phyloP scores from a whole-genome alignment of 2,329 filamentous ascomycete species.

The Eutypella sp. region DNA sequence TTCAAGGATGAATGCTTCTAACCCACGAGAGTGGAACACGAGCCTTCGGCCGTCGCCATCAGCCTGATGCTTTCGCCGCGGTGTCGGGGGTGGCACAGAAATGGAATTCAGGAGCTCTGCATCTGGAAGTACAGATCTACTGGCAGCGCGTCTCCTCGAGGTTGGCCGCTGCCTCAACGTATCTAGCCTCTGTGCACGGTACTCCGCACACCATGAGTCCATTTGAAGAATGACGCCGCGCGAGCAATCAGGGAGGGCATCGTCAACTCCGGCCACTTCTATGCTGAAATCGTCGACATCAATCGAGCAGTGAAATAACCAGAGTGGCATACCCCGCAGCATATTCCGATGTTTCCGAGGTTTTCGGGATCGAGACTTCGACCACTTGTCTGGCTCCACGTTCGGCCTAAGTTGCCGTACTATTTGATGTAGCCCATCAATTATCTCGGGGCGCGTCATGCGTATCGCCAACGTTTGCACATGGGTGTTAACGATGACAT shows the following conservation, averaged over 20 bases:
- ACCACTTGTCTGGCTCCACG: constrained; percentile 58
- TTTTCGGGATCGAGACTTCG: constrained; percentile 39
- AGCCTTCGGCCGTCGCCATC: constrained; percentile 73
- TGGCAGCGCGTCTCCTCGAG: constrained; percentile 67
- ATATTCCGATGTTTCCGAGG: constrained; percentile 58
- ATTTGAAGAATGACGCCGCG: constrained; percentile 82
- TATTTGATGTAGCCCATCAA: constrained; percentile 86
- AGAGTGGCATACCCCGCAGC: constrained; percentile 71
- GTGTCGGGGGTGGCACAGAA: constrained; percentile 43
- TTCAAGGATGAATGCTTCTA: constrained; percentile 90
- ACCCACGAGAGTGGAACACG: constrained; percentile 71
- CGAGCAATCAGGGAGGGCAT: constrained; percentile 73
- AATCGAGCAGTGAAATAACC: constrained; percentile 79
- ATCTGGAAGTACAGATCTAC: constrained; percentile 66
- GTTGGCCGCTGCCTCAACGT: constrained; percentile 50
- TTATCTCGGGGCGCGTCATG: constrained; percentile 88
- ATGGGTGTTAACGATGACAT: constrained; percentile 72
- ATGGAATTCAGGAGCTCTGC: constrained; percentile 53
- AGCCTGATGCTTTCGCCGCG: constrained; percentile 50
- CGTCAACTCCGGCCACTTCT: constrained; percentile 85
- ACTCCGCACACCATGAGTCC: constrained; percentile 83
- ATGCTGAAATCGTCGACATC: constrained; percentile 86
- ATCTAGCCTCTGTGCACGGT: constrained; percentile 75
- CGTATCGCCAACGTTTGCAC: constrained; percentile 85
- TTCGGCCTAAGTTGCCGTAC: constrained; percentile 74